Percentiles rank a stretch among this genome's conserved stretches.
Conservation (phyloP, 1,284 basidiomycete genomes). For the Cryptococcus amylolentus region DNA sequence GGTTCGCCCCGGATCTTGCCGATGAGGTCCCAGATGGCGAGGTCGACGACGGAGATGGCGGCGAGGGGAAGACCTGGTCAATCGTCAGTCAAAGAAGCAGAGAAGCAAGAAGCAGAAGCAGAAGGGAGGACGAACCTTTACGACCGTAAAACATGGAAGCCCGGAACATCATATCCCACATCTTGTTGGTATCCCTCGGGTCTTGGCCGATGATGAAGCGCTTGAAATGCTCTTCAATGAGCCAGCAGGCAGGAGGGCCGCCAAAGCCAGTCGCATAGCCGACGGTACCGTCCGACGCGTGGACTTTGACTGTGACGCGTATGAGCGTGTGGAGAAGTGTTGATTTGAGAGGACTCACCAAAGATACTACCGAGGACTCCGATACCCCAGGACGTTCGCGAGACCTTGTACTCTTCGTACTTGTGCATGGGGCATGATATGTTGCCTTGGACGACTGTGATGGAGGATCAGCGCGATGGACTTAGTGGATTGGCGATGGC, state of each 20-base stretch:
- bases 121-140: conserved; percentile 41
- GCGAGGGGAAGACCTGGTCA: conserved; percentile 52
- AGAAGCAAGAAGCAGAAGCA: background rate
- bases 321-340: background rate
- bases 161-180: conserved; percentile 53
- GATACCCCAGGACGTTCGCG: conserved; percentile 53
- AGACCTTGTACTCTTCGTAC: conserved; percentile 53
- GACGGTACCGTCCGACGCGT: conserved; percentile 54
- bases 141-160: conserved; percentile 57
- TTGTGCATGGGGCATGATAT: conserved; percentile 53
- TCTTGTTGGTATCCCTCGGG: conserved; percentile 54
- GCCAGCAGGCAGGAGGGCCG: conserved; percentile 57
- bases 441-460: conserved; percentile 43
- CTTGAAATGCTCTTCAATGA: conserved; percentile 57
- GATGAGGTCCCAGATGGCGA: conserved; percentile 57
- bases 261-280: conserved; percentile 57
- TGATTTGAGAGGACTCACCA: conserved; percentile 3
- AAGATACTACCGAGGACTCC: conserved; percentile 54
- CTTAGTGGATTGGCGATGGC: conserved; percentile 5
- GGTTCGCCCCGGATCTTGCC: conserved; percentile 58
- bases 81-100: background rate
- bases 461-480: conserved; percentile 11
- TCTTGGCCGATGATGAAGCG: conserved; percentile 57
- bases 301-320: conserved; percentile 43
- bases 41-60: conserved; percentile 55